Percentiles rank a stretch among this genome's conserved stretches.
Conservation (phyloP, 305 asterid genomes). For the Rubia peregrina region DNA sequence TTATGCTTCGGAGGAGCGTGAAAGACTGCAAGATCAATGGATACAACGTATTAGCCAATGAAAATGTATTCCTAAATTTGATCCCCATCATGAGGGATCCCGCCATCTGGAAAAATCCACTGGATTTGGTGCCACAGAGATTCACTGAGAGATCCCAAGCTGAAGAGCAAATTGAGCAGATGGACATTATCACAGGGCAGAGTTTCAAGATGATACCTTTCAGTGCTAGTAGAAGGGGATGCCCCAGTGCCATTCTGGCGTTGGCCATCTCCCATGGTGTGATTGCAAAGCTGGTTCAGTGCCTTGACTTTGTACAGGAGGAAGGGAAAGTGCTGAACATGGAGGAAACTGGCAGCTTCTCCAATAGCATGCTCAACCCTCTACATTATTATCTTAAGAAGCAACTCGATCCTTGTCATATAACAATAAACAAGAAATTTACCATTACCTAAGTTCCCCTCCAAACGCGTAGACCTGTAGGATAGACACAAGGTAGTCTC, state of each 20-base stretch:
- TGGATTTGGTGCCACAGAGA: slow-evolving; percentile 1
- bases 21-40: slow-evolving; percentile 24
- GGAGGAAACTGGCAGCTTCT: slow-evolving; percentile 25
- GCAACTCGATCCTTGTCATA: slow-evolving; percentile 6
- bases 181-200: slow-evolving; percentile 14
- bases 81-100: slow-evolving; percentile 1
- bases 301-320: slow-evolving; percentile 29
- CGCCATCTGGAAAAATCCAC: background rate
- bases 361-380: slow-evolving; percentile 25
- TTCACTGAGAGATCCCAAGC: background rate
- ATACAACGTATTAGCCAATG: background rate
- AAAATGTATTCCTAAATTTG: background rate
- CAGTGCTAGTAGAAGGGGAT: slow-evolving; percentile 34
- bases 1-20: slow-evolving; percentile 16
- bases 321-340: slow-evolving; percentile 17
- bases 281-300: slow-evolving; percentile 27
- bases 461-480: background rate
- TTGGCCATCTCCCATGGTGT: slow-evolving; percentile 10
- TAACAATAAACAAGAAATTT: background rate
- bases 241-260: slow-evolving; percentile 19
- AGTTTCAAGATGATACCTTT: slow-evolving; percentile 26
- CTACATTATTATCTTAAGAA: slow-evolving; percentile 22
- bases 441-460: background rate
- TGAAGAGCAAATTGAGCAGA: background rate
- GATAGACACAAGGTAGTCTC: background rate